phyloP scores from a whole-genome alignment of 2,329 filamentous ascomycete species.

The Talaromyces sp. region DNA sequence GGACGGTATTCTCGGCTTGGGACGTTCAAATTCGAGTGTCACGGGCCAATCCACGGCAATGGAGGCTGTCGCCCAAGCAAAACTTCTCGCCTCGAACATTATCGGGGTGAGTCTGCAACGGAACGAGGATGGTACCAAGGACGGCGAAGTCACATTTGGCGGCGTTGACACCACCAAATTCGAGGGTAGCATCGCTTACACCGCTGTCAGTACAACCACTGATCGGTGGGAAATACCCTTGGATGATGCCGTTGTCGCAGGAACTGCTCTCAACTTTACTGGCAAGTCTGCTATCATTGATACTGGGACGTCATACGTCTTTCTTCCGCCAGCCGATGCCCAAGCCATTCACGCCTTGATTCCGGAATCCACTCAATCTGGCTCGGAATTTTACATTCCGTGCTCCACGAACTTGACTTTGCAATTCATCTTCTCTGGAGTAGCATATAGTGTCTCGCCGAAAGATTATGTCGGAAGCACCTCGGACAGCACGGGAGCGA shows the following conservation, averaged over 20 bases:
- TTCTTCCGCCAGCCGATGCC: conserved; percentile 66
- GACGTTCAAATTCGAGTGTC: conserved; percentile 55
- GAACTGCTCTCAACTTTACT: conserved; percentile 52
- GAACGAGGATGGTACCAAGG: conserved; percentile 59
- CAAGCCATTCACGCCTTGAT: conserved; percentile 64
- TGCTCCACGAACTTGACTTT: conserved; percentile 63
- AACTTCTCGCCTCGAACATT: conserved; percentile 60
- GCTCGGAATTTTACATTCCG: conserved; percentile 65
- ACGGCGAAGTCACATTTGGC: conserved; percentile 76
- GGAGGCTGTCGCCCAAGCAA: conserved; percentile 55
- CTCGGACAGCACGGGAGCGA: conserved; percentile 25
- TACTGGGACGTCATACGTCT: conserved; percentile 75
- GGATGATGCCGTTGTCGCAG: conserved; percentile 62
- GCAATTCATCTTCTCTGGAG: conserved; percentile 64
- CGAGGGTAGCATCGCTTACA: conserved; percentile 66
- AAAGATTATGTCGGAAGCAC: conserved; percentile 63
- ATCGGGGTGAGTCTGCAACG: conserved; percentile 70
- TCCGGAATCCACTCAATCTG: conserved; percentile 56
- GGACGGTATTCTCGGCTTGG: conserved; percentile 80
- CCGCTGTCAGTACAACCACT: conserved; percentile 47
- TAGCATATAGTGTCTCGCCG: conserved; percentile 62
- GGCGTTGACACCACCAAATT: conserved; percentile 64
- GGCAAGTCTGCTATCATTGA: conserved; percentile 69
- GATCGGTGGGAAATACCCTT: conserved; percentile 71
- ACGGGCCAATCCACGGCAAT: conserved; percentile 35